Percentiles rank a stretch among this genome's conserved stretches.
phyloP scores from a whole-genome alignment of 2,329 filamentous ascomycete species.

The Cryphonectria nitschkei region DNA sequence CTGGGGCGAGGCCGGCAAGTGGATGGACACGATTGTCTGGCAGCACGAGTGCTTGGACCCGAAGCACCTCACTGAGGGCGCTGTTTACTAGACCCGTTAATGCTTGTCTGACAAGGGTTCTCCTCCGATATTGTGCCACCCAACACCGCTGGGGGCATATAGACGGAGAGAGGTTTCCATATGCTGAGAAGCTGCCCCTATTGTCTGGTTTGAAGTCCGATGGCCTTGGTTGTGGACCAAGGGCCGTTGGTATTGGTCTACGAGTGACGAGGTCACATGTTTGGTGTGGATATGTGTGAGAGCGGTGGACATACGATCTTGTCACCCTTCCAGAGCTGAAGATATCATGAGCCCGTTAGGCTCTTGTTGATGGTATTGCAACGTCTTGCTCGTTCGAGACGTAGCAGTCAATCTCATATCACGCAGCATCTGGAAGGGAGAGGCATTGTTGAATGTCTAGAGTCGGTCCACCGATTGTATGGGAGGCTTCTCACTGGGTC shows the following conservation, averaged over 20 bases:
- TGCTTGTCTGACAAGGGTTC: not conserved
- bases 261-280: not conserved
- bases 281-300: not conserved
- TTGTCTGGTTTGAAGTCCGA: not conserved
- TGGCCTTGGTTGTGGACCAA: not conserved
- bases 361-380: not conserved
- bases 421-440: not conserved
- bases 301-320: not conserved
- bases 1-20: conserved; percentile 2
- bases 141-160: not conserved
- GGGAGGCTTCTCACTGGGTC: not conserved
- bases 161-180: not conserved
- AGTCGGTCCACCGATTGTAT: not conserved
- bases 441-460: not conserved
- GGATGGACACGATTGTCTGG: conserved; percentile 23
- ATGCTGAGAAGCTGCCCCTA: not conserved
- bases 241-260: not conserved
- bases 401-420: not conserved
- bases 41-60: conserved; percentile 20
- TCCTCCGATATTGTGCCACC: not conserved
- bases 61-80: not conserved
- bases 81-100: not conserved
- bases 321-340: not conserved
- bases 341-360: not conserved
- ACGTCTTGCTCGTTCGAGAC: not conserved